Conservation (phyloP, 768 basidiomycete genomes). For the Sistotremastrum niveocremeum region DNA sequence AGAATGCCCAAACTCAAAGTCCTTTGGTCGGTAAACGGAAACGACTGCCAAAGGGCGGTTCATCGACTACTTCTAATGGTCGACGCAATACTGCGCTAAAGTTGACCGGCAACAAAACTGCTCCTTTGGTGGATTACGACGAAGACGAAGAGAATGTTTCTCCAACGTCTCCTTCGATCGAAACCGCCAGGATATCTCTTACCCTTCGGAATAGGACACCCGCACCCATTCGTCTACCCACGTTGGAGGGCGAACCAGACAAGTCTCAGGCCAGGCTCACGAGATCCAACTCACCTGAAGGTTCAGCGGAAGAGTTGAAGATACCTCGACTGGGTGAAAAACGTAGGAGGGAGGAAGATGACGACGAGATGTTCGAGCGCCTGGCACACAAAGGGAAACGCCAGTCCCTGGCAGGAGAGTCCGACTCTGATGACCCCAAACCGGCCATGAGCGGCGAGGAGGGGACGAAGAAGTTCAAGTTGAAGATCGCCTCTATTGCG, state of each 20-base stretch:
- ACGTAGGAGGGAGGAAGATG: constrained; percentile 49
- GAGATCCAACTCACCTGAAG: constrained; percentile 25
- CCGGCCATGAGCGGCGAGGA: constrained; percentile 36
- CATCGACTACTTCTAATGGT: constrained; percentile 7
- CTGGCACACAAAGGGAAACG: constrained; percentile 36
- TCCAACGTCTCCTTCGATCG: constrained; percentile 35
- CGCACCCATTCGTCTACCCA: background rate
- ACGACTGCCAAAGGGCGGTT: constrained; percentile 16
- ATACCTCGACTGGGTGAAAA: constrained; percentile 50
- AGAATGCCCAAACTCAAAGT: constrained; percentile 15
- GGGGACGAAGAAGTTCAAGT: constrained; percentile 58
- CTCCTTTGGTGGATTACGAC: constrained; percentile 32
- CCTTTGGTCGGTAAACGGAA: constrained; percentile 39
- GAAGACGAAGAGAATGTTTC: constrained; percentile 41
- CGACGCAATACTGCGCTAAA: constrained; percentile 18
- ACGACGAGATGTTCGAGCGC: constrained; percentile 48
- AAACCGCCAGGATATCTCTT: constrained; percentile 15
- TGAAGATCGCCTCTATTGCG: constrained; percentile 39
- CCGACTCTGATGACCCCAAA: constrained; percentile 9
- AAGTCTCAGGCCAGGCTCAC: constrained; percentile 4
- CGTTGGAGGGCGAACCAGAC: constrained; percentile 6
- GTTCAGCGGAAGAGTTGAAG: constrained; percentile 20
- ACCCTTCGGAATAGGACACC: background rate
- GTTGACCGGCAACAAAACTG: constrained; percentile 30
- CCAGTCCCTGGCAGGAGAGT: constrained; percentile 11